Evolutionary conservation across 2,329 filamentous ascomycete genomes (phyloP), one percentile per base, ranked within the genome.

Genomic region (Fusarium foetens): DNA sequence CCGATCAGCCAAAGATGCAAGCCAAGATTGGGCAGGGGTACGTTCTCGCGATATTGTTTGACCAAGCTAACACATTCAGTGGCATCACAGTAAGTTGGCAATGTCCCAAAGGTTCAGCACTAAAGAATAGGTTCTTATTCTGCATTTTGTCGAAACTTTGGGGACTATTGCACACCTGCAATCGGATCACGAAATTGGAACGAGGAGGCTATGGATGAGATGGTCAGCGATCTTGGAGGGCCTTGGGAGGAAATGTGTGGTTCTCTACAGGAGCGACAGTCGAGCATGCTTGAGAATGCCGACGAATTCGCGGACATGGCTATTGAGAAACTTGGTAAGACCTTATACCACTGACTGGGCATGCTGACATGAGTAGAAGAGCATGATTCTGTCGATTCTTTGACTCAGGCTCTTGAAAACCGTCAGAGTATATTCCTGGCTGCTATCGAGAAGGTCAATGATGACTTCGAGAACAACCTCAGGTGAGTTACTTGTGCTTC

Each of bases 91-190:
- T 77, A 63, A 66, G 54, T 48, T 4, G 14, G 59, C 12, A 8
- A 7, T 29, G 1, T 5, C 5, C 8, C 5, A 13, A 6, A 5
- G 11, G 8, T 21, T 55, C 16, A 25, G 23, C 4, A 41, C 52
- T 70, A 35, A 65, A 6, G 52, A 39, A 54, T 45, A 82, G 77
- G 27, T 8, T 72, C 79, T 1, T 86, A 84, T 55, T 62, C 79
- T 23, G 83, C 84, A 0, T 86, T 85, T 62, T 85, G 83, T 54
- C 75, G 80, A 19, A 77, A 85, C 0, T 83, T 78, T 54, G 85
- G 85, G 1, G 68, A 77, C 12, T 67, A 86, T 54, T 58, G 0
- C 6, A 84, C 83, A 1, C 0, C 7, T 1, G 41, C 46, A 0
- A 70, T 63, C 6, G 80, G 79, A 0, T 43, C 38, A 3, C 80